These are phyloP conservation scores for Colletotrichum costaricense DNA, from an alignment of 2,329 filamentous ascomycete species.

Conservation along the genomic window DNA sequence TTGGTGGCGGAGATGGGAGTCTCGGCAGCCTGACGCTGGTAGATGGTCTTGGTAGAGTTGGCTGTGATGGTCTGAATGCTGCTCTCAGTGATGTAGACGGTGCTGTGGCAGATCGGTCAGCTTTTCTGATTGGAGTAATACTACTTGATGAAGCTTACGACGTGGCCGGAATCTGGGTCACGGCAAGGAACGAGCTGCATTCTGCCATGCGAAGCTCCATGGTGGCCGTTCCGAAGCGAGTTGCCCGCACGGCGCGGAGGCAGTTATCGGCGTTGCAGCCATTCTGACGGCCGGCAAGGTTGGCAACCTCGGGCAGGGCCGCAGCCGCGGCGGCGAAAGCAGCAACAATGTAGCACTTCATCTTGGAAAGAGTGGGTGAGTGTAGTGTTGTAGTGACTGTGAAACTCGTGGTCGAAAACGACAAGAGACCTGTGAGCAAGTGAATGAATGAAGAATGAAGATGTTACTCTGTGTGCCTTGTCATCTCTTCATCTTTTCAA, in stretches of 20 bases:
- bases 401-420: background rate
- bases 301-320: conserved; percentile 39
- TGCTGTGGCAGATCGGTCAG: background rate
- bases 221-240: conserved; percentile 44
- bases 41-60: conserved; percentile 17
- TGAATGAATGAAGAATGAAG: background rate
- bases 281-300: conserved; percentile 21
- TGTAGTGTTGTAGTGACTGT: background rate
- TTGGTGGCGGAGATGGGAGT: conserved; percentile 60
- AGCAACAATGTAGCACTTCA: conserved; percentile 52
- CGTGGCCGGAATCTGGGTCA: conserved; percentile 51
- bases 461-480: background rate
- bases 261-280: conserved; percentile 57
- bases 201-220: conserved; percentile 48
- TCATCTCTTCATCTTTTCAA: background rate
- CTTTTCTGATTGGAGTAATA: too few relatives aligned
- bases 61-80: conserved; percentile 13
- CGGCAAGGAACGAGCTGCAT: conserved; percentile 53
- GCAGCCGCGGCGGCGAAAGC: conserved; percentile 48
- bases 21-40: conserved; percentile 43
- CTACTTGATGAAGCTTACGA: conserved; percentile 44
- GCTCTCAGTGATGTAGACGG: conserved; percentile 26
- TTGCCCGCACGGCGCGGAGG: conserved; percentile 57
- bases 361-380: conserved; percentile 39
- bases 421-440: background rate